These are phyloP conservation scores for Coelastrella sp. DNA, from an alignment of 139 green algal genomes.

Conservation along the genomic window DNA sequence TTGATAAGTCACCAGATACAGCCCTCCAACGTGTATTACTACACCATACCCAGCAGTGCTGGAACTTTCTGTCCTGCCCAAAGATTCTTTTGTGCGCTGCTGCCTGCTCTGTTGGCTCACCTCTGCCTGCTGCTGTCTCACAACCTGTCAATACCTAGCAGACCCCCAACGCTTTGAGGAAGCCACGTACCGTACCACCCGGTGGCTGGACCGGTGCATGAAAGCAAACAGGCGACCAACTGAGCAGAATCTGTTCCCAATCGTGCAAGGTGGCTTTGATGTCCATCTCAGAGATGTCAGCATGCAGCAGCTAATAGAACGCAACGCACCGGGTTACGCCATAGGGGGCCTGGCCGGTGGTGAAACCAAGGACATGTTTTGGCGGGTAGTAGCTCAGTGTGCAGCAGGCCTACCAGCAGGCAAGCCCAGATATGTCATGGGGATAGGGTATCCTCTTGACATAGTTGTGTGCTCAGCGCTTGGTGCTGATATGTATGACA, in stretches of 20 bases:
- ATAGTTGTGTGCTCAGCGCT: constrained; percentile 92
- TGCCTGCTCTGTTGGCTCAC: too few relatives aligned
- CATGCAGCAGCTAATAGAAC: constrained; percentile 73
- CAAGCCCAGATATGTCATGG: constrained; percentile 98
- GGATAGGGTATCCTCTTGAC: constrained; percentile 94
- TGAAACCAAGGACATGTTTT: constrained; percentile 95
- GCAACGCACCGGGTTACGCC: constrained; percentile 90
- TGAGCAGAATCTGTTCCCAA: constrained; percentile 95
- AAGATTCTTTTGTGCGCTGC: neutral
- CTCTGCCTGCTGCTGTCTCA: neutral
- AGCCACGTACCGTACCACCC: constrained; percentile 87
- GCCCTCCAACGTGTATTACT: too few relatives aligned
- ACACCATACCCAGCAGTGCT: too few relatives aligned
- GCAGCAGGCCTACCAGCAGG: constrained; percentile 65
- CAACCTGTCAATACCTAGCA: neutral
- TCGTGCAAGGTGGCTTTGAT: constrained; percentile 84
- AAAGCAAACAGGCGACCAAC: constrained; percentile 80
- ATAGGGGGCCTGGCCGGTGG: constrained; percentile 96
- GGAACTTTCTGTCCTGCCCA: too few relatives aligned
- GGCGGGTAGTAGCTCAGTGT: constrained; percentile 90
- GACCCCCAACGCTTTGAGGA: constrained; percentile 87
- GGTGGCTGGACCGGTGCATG: constrained; percentile 98
- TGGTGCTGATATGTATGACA: constrained; percentile 96
- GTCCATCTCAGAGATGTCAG: constrained; percentile 76
- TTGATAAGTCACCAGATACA: too few relatives aligned